Conservation (phyloP, 148 eudicot species). For the Diospyros kaki region DNA sequence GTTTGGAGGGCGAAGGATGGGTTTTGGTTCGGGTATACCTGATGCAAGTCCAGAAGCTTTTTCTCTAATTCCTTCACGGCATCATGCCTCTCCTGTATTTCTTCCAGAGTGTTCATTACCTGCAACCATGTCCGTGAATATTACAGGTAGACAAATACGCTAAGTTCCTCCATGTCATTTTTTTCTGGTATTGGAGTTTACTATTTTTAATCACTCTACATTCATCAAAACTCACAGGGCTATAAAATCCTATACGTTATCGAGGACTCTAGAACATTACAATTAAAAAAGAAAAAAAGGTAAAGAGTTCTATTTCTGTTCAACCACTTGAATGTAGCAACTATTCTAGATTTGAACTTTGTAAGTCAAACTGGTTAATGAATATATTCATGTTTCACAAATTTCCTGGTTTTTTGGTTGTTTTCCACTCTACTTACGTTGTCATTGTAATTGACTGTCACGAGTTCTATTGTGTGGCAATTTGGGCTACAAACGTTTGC, state of each 20-base stretch:
- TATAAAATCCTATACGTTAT: too few relatives aligned
- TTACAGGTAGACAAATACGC: neutral
- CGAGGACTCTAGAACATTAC: too few relatives aligned
- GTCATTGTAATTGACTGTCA: neutral
- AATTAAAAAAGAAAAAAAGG: too few relatives aligned
- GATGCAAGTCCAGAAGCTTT: constrained; percentile 55
- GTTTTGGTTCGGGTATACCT: constrained; percentile 22
- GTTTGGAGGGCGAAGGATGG: neutral
- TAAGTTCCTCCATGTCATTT: neutral
- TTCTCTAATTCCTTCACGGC: constrained; percentile 51
- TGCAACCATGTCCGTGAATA: constrained; percentile 12
- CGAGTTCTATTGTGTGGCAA: neutral
- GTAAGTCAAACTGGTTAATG: too few relatives aligned
- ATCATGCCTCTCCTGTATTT: constrained; percentile 61
- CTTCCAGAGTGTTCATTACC: constrained; percentile 48
- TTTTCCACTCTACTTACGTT: neutral
- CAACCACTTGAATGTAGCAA: neutral
- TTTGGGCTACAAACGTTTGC: neutral
- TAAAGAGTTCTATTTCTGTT: neutral
- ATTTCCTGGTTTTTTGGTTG: too few relatives aligned
- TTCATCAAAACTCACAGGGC: too few relatives aligned
- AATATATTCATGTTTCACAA: neutral
- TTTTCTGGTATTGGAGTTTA: neutral
- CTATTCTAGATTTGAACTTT: neutral
- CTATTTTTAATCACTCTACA: neutral